Evolutionary conservation across 2,329 filamentous ascomycete species (phyloP).

Genomic region (Zasmidium angulare): DNA sequence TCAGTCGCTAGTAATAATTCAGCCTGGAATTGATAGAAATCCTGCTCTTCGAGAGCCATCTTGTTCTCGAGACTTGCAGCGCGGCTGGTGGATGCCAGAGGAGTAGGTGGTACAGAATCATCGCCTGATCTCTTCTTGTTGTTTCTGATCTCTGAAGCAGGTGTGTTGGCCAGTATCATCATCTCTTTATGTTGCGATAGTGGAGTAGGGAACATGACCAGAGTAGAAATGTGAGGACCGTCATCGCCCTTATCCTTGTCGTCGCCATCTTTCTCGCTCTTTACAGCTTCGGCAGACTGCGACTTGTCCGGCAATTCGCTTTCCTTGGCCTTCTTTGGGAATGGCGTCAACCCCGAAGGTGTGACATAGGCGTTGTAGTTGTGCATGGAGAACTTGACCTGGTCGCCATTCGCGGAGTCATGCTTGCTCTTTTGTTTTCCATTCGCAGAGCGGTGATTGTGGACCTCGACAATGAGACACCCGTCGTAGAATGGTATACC

Average conservation of each 20-base stretch:
- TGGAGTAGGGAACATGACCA: conserved; percentile 81
- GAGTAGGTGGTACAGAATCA: conserved; percentile 30
- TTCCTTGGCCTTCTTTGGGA: conserved; percentile 46
- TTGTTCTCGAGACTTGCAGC: conserved; percentile 58
- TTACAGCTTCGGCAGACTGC: conserved; percentile 38
- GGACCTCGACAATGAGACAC: conserved; percentile 90
- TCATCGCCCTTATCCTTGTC: conserved; percentile 25
- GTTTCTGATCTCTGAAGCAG: conserved; percentile 51
- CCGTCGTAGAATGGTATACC: conserved; percentile 86
- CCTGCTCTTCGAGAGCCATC: conserved; percentile 73
- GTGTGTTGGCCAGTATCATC: conserved; percentile 71
- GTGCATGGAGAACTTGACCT: conserved; percentile 78
- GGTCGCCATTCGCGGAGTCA: conserved; percentile 55
- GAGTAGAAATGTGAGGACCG: conserved; percentile 66
- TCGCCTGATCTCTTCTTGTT: conserved; percentile 39
- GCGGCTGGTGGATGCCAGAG: conserved; percentile 53
- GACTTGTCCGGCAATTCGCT: conserved; percentile 48
- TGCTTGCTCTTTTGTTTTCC: conserved; percentile 43
- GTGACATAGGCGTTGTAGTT: conserved; percentile 89
- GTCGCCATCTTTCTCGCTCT: conserved; percentile 39
- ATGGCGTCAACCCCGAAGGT: conserved; percentile 80
- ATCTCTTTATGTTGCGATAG: conserved; percentile 75
- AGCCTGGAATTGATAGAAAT: conserved; percentile 73
- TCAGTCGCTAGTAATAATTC: conserved; percentile 72
- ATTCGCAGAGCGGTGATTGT: conserved; percentile 75